Conservation (phyloP, 495 filamentous ascomycete genomes). For the Neurospora sp. region DNA sequence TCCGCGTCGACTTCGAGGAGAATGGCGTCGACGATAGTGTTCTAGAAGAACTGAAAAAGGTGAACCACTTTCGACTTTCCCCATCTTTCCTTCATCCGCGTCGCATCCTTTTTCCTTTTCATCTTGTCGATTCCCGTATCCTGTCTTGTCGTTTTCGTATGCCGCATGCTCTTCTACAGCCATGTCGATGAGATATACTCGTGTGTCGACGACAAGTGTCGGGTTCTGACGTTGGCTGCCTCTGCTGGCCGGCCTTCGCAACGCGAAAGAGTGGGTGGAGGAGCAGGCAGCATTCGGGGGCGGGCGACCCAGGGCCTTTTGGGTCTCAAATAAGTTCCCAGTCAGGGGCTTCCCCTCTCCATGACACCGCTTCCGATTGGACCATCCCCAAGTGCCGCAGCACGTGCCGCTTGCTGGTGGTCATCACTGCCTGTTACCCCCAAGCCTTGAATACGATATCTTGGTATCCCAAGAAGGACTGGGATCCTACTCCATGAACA, state of each 20-base stretch:
- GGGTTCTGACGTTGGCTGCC: constrained; percentile 2
- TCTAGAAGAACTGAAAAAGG: constrained; percentile 73
- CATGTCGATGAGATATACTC: neutral
- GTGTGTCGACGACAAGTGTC: constrained; percentile 12
- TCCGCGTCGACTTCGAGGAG: constrained; percentile 93
- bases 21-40: constrained; percentile 80
- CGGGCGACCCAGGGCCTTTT: constrained; percentile 47
- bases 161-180: neutral
- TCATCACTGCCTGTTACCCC: neutral
- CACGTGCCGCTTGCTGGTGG: constrained; percentile 18
- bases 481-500: neutral
- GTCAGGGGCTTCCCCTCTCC: constrained; percentile 2
- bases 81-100: constrained; percentile 9
- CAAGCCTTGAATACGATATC: neutral
- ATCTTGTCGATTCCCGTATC: neutral
- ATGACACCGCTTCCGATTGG: constrained; percentile 20
- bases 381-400: constrained; percentile 5
- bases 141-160: neutral
- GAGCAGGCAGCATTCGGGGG: constrained; percentile 28
- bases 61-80: constrained; percentile 34
- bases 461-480: neutral
- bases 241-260: constrained; percentile 7
- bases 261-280: constrained; percentile 26
- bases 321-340: constrained; percentile 31
- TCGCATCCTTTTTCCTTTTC: constrained; percentile 12